phyloP scores from a whole-genome alignment of 176 grass and related monocot genomes.

The Eremochloa ophiuroides region DNA sequence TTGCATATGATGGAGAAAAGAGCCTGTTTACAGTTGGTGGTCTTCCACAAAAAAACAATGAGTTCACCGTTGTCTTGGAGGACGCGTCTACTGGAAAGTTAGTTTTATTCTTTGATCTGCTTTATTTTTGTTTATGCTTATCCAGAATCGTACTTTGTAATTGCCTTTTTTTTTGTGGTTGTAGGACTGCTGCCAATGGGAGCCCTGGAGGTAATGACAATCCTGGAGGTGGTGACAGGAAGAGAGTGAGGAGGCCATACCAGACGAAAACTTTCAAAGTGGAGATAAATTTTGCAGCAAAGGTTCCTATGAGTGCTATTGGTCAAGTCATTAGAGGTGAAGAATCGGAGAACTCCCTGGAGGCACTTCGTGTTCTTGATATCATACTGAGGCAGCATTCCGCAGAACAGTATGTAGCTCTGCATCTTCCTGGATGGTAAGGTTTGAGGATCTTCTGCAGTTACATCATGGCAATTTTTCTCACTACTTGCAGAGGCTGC shows the following conservation, averaged over 20 bases:
- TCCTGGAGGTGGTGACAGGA: conserved; percentile 48
- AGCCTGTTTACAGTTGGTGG: conserved; percentile 52
- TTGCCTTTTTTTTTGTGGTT: background rate
- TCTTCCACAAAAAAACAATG: conserved; percentile 56
- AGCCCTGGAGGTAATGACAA: conserved; percentile 38
- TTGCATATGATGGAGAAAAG: conserved; percentile 69
- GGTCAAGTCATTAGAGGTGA: conserved; percentile 47
- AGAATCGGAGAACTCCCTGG: conserved; percentile 50
- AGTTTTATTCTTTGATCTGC: conserved; percentile 13
- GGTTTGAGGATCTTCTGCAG: background rate
- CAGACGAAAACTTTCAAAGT: conserved; percentile 55
- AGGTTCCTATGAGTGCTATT: conserved; percentile 58
- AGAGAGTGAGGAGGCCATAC: conserved; percentile 34
- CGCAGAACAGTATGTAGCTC: conserved; percentile 50
- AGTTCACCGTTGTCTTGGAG: conserved; percentile 60
- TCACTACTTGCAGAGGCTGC: conserved; percentile 56
- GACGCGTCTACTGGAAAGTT: conserved; percentile 42
- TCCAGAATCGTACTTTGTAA: background rate
- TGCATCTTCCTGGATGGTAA: conserved; percentile 1
- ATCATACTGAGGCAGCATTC: conserved; percentile 67
- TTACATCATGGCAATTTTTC: background rate
- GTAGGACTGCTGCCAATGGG: conserved; percentile 49
- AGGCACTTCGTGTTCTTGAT: conserved; percentile 55
- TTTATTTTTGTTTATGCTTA: background rate
- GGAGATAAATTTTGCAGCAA: conserved; percentile 36